Evolutionary conservation across 805 yeast species (phyloP).

Genomic region (Sugiyamaella valdiviana): DNA sequence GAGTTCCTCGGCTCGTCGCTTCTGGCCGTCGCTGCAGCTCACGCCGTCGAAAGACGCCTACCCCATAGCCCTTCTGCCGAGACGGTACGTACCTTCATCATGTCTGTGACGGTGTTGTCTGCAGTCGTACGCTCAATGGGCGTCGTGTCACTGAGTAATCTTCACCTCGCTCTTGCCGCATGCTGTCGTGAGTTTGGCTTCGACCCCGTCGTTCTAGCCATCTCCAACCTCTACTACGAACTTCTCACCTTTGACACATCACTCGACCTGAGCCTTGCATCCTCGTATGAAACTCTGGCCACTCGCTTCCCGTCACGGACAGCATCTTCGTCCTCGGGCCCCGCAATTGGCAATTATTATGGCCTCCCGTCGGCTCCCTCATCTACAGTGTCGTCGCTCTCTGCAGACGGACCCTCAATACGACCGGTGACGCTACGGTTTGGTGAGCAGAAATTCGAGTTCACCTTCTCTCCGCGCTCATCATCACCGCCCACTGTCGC

Average conservation of each 20-base stretch:
- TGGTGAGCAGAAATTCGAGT: slow-evolving; percentile 40
- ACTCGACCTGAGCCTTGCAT: slow-evolving; percentile 4
- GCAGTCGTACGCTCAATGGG: slow-evolving; percentile 16
- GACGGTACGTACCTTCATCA: slow-evolving; percentile 11
- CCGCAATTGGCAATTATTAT: neutral
- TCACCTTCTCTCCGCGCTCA: slow-evolving; percentile 50
- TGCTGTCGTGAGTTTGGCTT: slow-evolving; percentile 69
- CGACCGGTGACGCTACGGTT: slow-evolving; percentile 30
- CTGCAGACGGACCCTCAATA: slow-evolving; percentile 7
- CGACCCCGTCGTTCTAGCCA: slow-evolving; percentile 55
- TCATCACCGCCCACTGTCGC: slow-evolving; percentile 74
- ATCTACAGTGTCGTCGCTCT: slow-evolving; percentile 8
- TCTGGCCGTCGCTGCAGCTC: slow-evolving; percentile 49
- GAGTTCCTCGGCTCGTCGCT: slow-evolving; percentile 54
- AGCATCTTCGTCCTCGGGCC: neutral
- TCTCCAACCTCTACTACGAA: slow-evolving; percentile 64
- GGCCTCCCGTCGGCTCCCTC: slow-evolving; percentile 24
- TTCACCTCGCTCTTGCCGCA: slow-evolving; percentile 14
- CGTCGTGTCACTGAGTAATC: neutral
- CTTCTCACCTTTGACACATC: slow-evolving; percentile 44
- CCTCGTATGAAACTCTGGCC: slow-evolving; percentile 13
- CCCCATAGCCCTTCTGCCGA: slow-evolving; percentile 1
- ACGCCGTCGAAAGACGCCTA: slow-evolving; percentile 59
- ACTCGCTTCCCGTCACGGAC: slow-evolving; percentile 5
- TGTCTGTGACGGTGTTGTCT: slow-evolving; percentile 11